Evolutionary conservation across 208 protist genomes (phyloP), one percentile per base, ranked within the genome.

Genomic region (Leishmania tarentolae): DNA sequence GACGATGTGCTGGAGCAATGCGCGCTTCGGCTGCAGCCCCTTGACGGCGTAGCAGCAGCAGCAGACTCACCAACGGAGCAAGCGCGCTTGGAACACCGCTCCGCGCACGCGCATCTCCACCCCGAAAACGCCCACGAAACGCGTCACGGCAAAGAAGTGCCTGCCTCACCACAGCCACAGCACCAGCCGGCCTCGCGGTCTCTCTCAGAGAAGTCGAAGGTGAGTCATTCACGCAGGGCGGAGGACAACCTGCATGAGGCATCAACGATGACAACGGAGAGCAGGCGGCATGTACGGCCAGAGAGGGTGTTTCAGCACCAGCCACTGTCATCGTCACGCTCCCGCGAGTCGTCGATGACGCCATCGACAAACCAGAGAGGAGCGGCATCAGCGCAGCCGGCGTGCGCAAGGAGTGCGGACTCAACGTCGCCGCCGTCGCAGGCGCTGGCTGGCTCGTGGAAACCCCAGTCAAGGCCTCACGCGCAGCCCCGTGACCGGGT

Each of bases 1-100:
- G 68, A 79, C 24, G 83, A 86, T 31, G 83, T 89, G 68, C 68
- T 89, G 42, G 79, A 77, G 9, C 82, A 86, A 35, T 87, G 79
- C 50, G 79, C 82, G 8, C 78, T 89, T 59, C 82, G 76, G 53
- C 77, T 89, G 42, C 70, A 78, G 50, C 75, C 80, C 63, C 79
- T 88, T n/a, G 59, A 72, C 0, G 37, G 52, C 13, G 31, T 28
- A 19, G 15, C 37, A 0, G 8, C 61, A 37, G 21, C 69, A 76
- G 71, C 59, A 46, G 40, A 8, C 2, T 50, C 69, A 9, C 28
- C 69, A 4, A 44, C 28, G 19, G 61, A 68, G 61, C 61, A 68
- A 31, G 37, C 50, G 17, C 72, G 37, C 13, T 31, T 31, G 31
- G 15, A 46, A 31, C 72, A 21, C 72, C 17, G 17, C 46, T 28